phyloP scores from a whole-genome alignment of 108 stramenopile species.

The Bacterosira constricta region DNA sequence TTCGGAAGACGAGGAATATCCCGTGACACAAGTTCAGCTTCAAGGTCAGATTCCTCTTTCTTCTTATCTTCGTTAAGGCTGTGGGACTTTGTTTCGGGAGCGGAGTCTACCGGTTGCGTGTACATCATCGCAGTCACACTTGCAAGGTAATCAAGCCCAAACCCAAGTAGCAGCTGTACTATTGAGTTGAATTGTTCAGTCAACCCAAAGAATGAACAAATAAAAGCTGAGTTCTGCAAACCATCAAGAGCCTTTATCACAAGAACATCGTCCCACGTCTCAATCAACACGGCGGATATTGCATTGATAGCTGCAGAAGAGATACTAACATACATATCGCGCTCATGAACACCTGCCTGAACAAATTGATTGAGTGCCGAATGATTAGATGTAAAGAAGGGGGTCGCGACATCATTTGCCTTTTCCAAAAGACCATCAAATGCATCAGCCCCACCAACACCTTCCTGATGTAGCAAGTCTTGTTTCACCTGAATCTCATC shows the following conservation, averaged over 20 bases:
- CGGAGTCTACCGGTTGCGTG: conserved; percentile 31
- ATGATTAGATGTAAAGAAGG: conserved; percentile 65
- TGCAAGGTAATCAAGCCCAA: conserved; percentile 72
- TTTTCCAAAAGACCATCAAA: conserved; percentile 71
- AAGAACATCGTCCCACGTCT: conserved; percentile 86
- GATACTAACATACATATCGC: conserved; percentile 89
- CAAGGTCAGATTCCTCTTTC: background rate
- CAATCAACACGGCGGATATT: conserved; percentile 77
- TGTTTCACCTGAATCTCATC: conserved; percentile 74
- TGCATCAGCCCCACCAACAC: conserved; percentile 40
- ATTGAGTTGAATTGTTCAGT: conserved; percentile 72
- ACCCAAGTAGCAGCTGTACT: conserved; percentile 58
- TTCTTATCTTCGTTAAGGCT: background rate
- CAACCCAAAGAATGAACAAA: conserved; percentile 68
- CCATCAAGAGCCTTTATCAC: conserved; percentile 78
- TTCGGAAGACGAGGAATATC: conserved; percentile 33
- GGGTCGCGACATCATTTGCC: conserved; percentile 55
- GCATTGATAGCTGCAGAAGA: conserved; percentile 69
- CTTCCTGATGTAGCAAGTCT: conserved; percentile 55
- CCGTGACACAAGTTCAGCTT: conserved; percentile 14
- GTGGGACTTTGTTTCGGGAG: background rate
- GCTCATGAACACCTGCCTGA: conserved; percentile 84
- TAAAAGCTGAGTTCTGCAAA: conserved; percentile 65
- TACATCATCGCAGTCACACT: conserved; percentile 63
- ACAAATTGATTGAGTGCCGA: conserved; percentile 53